Base-by-base conservation (phyloP, 2,329 filamentous ascomycete genomes). In the Colletotrichum sublineola region DNA sequence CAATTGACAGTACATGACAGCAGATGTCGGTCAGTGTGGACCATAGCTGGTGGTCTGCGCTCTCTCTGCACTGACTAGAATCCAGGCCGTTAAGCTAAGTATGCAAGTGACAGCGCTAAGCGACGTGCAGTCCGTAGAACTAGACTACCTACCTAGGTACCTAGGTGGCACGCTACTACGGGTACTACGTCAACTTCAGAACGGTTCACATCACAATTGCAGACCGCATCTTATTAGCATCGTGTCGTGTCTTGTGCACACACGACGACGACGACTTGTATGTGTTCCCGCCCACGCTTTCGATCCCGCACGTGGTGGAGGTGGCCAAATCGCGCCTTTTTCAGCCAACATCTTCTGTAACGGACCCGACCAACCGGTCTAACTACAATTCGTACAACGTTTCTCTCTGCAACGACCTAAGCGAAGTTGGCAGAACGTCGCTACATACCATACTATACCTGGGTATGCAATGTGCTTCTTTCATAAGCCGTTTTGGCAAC, bases 101-200 rank as follows among this genome's bases (percentile, higher is more conserved):
- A 68, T 72, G 69, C 66, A 69, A 72, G 69, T 72, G 66, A 69
- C 69, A 60, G 52, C 69, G 58, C 65, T 68, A 72, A 64, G 31
- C 58, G 69, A 60, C 48, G 66, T 67, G 63, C 69, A 48, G 46
- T 50, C 60, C 20, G 52, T 58, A 24, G 24, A 24, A 24, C 24
- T 24, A 24, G 20, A 44, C 42, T 20, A 44, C 15, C 12, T 40
- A 40, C 11, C 11, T 14, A 40, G 38, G 38, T 60, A 64, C 42
- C 46, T 24, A 48, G 65, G 24, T 9, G 7, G 53, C 33, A 64
- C 53, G 42, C 62, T 57, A 46, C 68, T 57, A 46, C 68, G 60
- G 66, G 66, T 56, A 72, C 69, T 60, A 69, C 55, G 53, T 72
- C 66, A 64, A 69, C 60, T 69, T 61, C 60, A 64, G 69, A 63